Evolutionary conservation across 257 asterid genomes (phyloP).

Genomic region (Gardenia jasminoides): DNA sequence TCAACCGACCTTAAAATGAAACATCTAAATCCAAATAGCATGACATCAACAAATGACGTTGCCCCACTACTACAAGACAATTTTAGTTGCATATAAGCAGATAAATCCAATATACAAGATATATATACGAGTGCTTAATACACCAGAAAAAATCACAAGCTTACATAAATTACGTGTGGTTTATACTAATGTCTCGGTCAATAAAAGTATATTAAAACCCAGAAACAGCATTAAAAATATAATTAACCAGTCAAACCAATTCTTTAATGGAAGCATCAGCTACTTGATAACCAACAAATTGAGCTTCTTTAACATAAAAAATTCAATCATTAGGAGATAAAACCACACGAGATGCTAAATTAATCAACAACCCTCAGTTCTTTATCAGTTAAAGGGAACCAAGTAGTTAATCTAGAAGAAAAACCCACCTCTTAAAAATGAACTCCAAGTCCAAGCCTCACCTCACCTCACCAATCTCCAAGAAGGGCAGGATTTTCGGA

Average conservation of each 20-base stretch:
- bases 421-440: constrained; percentile 41
- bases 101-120: not conserved
- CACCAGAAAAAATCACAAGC: not conserved
- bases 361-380: constrained; percentile 41
- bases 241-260: constrained; percentile 50
- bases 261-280: constrained; percentile 35
- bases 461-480: constrained; percentile 11
- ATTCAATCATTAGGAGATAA: constrained; percentile 56
- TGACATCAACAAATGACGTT: constrained; percentile 21
- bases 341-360: constrained; percentile 49
- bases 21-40: constrained; percentile 26
- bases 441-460: constrained; percentile 13
- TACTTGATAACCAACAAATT: constrained; percentile 39
- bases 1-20: constrained; percentile 21
- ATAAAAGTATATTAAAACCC: constrained; percentile 27
- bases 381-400: constrained; percentile 15
- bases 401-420: constrained; percentile 8
- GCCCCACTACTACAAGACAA: constrained; percentile 22
- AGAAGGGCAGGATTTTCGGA: not conserved
- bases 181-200: constrained; percentile 46
- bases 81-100: constrained; percentile 19
- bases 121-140: not conserved
- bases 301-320: constrained; percentile 43
- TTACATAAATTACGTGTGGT: constrained; percentile 6
- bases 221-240: constrained; percentile 34